Evolutionary conservation across 495 filamentous ascomycete species (phyloP), one percentile per base, ranked within the genome.

Genomic region (Sphaerosporella brunnea): DNA sequence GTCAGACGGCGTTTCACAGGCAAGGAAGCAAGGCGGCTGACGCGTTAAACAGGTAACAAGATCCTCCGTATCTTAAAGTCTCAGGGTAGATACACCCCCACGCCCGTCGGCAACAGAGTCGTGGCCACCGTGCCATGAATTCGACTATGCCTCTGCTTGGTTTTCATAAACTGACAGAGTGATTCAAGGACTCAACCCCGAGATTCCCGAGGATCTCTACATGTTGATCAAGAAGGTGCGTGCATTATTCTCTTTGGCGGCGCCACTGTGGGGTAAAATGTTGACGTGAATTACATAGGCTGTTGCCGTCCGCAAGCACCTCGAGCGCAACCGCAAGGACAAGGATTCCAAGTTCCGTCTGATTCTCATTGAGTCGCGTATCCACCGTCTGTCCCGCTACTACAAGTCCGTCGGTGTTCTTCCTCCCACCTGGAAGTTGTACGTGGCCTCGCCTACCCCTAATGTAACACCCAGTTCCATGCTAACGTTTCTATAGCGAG

Each of bases 321-420:
- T 99, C 57, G 87, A 96, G 76, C 81, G 84, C 69, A 99, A 99
- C 78, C 86, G 90, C 68, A 99, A 99, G 77, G 90, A 96, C 79
- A 92, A 84, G 72, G 90, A 96, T 75, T 79, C 77, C 75, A 97
- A 97, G 75, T 95, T 97, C 82, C 86, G 88, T 64, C 80, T 99
- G 49, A 96, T 99, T 82, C 81, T 99, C 52, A 87, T 99, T 72
- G 90, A 99, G 79, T 96, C 90, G 63, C 84, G 92, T 66, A 96
- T 99, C 72, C 92, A 61, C 49, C 61, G 61, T 44, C 49, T 62
- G n/a, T 52, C 47, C 21, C 50, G 49, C 55, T 84, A 86, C 78
- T 97, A 95, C 81, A 97, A 95, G 81, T 81, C 88, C 63, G 87
- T 94, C 67, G 87, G 87, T 74, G 88, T 85, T 63, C 79, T 99